These are phyloP conservation scores for Fusarium armeniacum DNA, from an alignment of 2,329 filamentous ascomycete species.

Conservation along the genomic window DNA sequence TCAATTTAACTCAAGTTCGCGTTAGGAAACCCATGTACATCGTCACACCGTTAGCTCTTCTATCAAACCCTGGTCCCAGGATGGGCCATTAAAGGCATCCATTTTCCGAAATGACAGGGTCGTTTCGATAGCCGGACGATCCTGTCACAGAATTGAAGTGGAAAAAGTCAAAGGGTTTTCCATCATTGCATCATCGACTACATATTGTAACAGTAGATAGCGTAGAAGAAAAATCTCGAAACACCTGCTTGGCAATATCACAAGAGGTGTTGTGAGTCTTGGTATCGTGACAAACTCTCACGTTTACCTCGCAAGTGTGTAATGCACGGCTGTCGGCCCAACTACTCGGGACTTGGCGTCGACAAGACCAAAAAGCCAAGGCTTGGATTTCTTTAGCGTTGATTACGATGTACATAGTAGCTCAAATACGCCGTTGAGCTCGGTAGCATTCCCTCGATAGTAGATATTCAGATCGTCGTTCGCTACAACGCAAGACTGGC, in stretches of 20 bases:
- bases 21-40: conserved; percentile 11
- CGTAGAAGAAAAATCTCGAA: background rate
- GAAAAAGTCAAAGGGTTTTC: conserved; percentile 7
- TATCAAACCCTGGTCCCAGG: conserved; percentile 18
- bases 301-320: background rate
- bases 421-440: conserved; percentile 8
- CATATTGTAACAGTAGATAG: background rate
- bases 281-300: background rate
- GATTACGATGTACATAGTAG: conserved; percentile 35
- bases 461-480: conserved; percentile 32
- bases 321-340: background rate
- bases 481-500: conserved; percentile 1
- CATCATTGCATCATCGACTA: conserved; percentile 28
- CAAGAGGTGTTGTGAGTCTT: background rate
- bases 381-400: conserved; percentile 10
- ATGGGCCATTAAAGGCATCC: conserved; percentile 26
- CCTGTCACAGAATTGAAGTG: conserved; percentile 26
- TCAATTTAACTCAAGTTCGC: conserved; percentile 6
- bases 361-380: conserved; percentile 16
- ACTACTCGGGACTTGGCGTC: background rate
- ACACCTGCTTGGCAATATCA: background rate
- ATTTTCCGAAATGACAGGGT: conserved; percentile 48
- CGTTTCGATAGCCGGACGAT: conserved; percentile 44
- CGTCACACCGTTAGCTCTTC: conserved; percentile 11
- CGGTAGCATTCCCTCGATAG: background rate